These are phyloP conservation scores for Edaphochlamys debaryana DNA, from an alignment of 139 green algal species.

Conservation along the genomic window DNA sequence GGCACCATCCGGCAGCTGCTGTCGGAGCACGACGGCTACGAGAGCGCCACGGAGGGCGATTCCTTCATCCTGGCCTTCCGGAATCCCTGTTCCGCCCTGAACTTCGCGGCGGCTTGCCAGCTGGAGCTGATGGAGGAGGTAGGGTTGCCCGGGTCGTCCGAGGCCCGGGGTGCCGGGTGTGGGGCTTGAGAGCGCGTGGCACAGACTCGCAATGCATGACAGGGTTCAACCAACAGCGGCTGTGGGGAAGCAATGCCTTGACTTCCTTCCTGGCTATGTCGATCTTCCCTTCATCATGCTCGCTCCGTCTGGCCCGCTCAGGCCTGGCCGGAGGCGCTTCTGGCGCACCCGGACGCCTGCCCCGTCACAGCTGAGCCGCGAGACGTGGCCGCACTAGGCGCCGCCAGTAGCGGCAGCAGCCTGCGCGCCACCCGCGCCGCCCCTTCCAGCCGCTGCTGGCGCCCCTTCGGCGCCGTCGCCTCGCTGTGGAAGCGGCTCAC, in stretches of 20 bases:
- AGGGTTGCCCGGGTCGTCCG: no score
- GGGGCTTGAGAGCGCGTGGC: no score
- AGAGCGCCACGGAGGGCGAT: no score
- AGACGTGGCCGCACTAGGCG: background rate
- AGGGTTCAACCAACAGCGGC: no score
- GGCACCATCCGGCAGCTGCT: background rate
- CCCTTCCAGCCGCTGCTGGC: background rate
- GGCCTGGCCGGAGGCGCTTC: background rate
- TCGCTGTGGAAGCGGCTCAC: background rate
- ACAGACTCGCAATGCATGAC: no score
- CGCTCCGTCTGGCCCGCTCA: no score
- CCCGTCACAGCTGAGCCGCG: background rate
- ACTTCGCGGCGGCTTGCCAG: conserved; percentile 13
- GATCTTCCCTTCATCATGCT: no score
- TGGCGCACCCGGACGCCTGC: background rate
- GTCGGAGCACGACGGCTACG: no score
- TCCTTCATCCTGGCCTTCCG: conserved; percentile 59
- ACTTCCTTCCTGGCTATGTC: no score
- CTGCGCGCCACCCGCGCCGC: background rate
- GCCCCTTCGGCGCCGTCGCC: background rate
- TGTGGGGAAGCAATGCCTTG: no score
- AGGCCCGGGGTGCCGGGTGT: no score
- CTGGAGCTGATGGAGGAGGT: background rate
- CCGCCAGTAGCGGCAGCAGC: background rate
- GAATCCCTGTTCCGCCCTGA: conserved; percentile 40